A percentile compares a stretch with the other conserved stretches of the same genome.
Evolutionary conservation across 129 eudicot species (phyloP).

Genomic region (Flaveria ramosissima): DNA sequence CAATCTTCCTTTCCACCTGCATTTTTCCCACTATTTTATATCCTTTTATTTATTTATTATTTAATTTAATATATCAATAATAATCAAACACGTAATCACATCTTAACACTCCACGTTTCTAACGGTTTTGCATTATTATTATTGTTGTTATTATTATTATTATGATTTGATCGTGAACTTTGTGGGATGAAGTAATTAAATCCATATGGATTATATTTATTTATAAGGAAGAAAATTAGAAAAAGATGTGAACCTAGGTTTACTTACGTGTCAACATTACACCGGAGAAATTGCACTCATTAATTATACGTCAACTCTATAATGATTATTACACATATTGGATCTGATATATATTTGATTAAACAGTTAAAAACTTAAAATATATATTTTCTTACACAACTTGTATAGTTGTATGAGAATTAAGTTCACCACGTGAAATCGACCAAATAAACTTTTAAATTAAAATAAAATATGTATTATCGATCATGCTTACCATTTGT

Average conservation of each 20-base stretch:
- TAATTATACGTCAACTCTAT: not conserved
- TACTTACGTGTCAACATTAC: constrained; percentile 20
- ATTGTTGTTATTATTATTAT: not conserved
- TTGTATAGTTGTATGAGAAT: not conserved
- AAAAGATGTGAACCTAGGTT: constrained; percentile 25
- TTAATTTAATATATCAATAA: constrained; percentile 12
- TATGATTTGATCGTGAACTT: not conserved
- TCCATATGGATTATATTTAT: not conserved
- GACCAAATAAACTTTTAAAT: not conserved
- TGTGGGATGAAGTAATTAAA: constrained; percentile 24
- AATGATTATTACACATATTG: not conserved
- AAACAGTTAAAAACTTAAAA: not conserved
- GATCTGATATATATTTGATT: not conserved
- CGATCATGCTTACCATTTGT: not conserved
- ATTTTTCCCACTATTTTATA: not conserved
- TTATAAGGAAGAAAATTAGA: not conserved
- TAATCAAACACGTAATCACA: constrained; percentile 15
- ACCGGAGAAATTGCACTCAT: not conserved
- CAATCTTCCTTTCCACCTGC: constrained; percentile 82
- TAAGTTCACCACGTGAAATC: constrained; percentile 2
- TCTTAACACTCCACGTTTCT: constrained; percentile 8
- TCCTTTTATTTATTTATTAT: not conserved
- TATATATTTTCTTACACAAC: not conserved
- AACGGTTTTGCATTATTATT: not conserved
- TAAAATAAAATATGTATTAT: not conserved